Evolutionary conservation across 2,329 filamentous ascomycete genomes (phyloP), one percentile per base, ranked within the genome.

Genomic region (Dactylonectria estremocensis): DNA sequence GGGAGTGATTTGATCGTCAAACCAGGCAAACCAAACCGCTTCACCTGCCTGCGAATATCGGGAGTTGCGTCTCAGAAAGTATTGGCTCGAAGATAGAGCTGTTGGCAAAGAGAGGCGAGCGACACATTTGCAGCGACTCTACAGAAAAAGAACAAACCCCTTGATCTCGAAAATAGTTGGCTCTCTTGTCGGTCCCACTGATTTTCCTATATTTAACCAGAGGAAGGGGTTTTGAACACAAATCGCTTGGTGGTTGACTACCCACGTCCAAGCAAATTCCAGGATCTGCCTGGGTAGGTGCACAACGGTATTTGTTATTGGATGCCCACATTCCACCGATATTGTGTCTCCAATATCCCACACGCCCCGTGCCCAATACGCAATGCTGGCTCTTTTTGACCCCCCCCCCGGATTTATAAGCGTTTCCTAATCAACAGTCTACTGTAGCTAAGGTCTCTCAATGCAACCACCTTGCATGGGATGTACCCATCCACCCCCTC

Each of bases 391-490:
- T 43, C 57, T 67, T 55, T 60, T 55, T 63, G 57, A 56, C 40
- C 45, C 61, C 40, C 45, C 61, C 68, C 64, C 67, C 67, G 60
- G 62, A 69, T 72, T 73, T 57, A 69, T 68, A 70, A 76, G 69
- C 73, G 63, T 57, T 62, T 70, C 64, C 58, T 61, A 67, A 70
- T 69, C 67, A 72, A 54, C 50, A 28, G 45, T 24, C 64, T 60
- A 45, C 64, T 52, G 58, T 64, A 48, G 60, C 63, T 61, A 57
- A 61, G 60, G 49, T 61, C 55, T 63, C 55, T 45, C 57, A 54
- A 72, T 75, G 72, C 52, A 72, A 70, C 72, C 62, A 66, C 65
- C 67, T 64, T 74, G 67, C 69, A 67, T 56, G 65, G 64, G 68
- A 67, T 49, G 59, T 64, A 59, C 56, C 43, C 13, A 53, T n/a